Evolutionary conservation across 2,329 filamentous ascomycete species (phyloP).

Genomic region (Xylariaceae sp.): DNA sequence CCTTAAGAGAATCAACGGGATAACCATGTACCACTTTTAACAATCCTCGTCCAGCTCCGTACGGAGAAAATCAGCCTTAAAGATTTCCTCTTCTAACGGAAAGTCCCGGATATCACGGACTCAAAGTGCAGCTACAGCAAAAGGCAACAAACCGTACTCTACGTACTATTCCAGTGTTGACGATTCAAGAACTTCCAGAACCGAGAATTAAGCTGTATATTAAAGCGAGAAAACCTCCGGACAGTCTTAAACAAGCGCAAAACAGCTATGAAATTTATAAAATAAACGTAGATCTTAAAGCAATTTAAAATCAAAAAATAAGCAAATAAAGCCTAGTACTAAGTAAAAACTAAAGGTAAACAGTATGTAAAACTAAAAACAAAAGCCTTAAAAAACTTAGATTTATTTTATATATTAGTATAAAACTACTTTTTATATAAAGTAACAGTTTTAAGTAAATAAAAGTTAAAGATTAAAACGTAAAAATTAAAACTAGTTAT

Average conservation of each 20-base stretch:
- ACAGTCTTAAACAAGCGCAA: too few relatives aligned
- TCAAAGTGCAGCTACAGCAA: too few relatives aligned
- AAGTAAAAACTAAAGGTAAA: too few relatives aligned
- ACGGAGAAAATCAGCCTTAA: conserved; percentile 2
- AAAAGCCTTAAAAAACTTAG: neutral
- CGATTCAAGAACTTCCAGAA: neutral
- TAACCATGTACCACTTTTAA: conserved; percentile 6
- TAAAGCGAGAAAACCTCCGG: neutral
- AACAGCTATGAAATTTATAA: too few relatives aligned
- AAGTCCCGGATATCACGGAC: too few relatives aligned
- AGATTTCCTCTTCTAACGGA: conserved; percentile 8
- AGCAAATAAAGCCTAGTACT: too few relatives aligned
- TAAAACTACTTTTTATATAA: neutral
- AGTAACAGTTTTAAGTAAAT: neutral
- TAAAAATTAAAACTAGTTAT: too few relatives aligned
- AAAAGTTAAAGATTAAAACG: too few relatives aligned
- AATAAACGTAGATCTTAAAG: too few relatives aligned
- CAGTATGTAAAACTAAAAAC: too few relatives aligned
- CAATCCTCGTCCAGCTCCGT: conserved; percentile 6
- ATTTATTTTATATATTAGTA: conserved; percentile 2
- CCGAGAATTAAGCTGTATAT: neutral
- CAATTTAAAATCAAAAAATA: too few relatives aligned
- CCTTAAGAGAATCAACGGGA: conserved; percentile 9
- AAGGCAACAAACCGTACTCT: conserved; percentile 2
- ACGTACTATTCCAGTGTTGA: conserved; percentile 3